Conservation (phyloP, 345 rosid genomes). For the Gossypium herbaceum region DNA sequence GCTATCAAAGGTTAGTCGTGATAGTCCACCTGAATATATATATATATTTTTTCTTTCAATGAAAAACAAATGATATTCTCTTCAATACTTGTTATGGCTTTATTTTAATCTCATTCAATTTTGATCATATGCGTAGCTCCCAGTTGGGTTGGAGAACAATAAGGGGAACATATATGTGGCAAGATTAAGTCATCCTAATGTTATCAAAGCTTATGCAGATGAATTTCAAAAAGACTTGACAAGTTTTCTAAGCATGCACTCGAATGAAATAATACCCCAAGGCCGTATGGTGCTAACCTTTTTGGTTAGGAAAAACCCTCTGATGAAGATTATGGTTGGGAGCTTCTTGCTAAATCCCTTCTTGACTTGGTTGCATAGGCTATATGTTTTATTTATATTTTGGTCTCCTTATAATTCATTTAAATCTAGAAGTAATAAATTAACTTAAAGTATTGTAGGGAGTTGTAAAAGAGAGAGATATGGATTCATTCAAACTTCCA, state of each 20-base stretch:
- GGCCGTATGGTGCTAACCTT: constrained; percentile 41
- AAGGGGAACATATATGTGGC: constrained; percentile 21
- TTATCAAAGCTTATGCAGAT: constrained; percentile 30
- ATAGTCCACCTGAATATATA: no score
- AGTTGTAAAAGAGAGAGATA: constrained; percentile 26
- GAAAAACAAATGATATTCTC: no score
- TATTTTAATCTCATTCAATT: no score
- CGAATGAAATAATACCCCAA: constrained; percentile 34
- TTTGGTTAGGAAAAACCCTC: constrained; percentile 33
- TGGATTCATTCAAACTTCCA: constrained; percentile 41
- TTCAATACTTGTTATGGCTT: no score
- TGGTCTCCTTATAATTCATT: neutral
- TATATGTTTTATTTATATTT: neutral
- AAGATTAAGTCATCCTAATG: constrained; percentile 30
- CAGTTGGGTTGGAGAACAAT: neutral
- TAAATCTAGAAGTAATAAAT: neutral
- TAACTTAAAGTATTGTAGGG: constrained; percentile 21
- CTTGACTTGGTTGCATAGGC: constrained; percentile 25
- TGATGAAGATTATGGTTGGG: constrained; percentile 18
- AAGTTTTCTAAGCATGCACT: constrained; percentile 34
- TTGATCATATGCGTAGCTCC: neutral
- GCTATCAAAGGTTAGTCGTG: no score
- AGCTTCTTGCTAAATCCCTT: constrained; percentile 21
- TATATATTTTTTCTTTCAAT: no score
- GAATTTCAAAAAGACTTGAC: constrained; percentile 51